Percentiles rank a stretch among this genome's conserved stretches.
phyloP scores from a whole-genome alignment of 2,329 filamentous ascomycete species.

The Pseudogymnoascus sp. region DNA sequence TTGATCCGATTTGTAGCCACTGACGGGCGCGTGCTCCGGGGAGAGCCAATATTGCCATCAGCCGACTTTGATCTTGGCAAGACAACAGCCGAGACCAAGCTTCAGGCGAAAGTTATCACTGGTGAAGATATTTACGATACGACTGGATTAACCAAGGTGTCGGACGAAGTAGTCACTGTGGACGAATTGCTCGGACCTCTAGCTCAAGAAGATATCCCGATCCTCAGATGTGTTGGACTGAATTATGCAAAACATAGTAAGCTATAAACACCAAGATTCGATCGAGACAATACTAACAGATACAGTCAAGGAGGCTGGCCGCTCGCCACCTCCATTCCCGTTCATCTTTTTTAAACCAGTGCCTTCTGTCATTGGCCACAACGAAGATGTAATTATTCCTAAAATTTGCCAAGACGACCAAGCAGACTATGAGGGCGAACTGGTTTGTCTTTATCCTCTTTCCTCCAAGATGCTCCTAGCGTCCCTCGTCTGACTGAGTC shows the following conservation, averaged over 20 bases:
- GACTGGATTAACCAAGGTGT: slow-evolving; percentile 41
- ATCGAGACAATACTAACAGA: not conserved
- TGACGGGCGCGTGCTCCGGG: slow-evolving; percentile 43
- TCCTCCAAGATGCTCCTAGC: not conserved
- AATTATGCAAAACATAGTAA: slow-evolving; percentile 53
- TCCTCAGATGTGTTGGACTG: slow-evolving; percentile 51
- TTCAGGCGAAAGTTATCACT: slow-evolving; percentile 47
- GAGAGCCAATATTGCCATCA: slow-evolving; percentile 44
- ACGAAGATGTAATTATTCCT: slow-evolving; percentile 37
- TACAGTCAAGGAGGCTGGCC: slow-evolving; percentile 44
- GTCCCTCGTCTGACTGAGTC: not conserved
- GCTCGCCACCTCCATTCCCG: slow-evolving; percentile 43
- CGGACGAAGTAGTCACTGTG: slow-evolving; percentile 48
- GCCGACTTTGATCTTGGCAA: slow-evolving; percentile 43
- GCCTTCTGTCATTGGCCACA: slow-evolving; percentile 33
- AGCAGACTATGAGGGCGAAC: slow-evolving; percentile 17
- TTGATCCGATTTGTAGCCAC: slow-evolving; percentile 49
- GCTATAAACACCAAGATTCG: slow-evolving; percentile 14
- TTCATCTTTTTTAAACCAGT: slow-evolving; percentile 46
- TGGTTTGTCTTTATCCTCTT: slow-evolving; percentile 10
- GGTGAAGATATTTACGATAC: slow-evolving; percentile 45
- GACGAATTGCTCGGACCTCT: slow-evolving; percentile 48
- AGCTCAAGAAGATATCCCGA: slow-evolving; percentile 44
- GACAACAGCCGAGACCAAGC: slow-evolving; percentile 38
- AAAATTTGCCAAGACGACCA: slow-evolving; percentile 41